A percentile compares a stretch with the other conserved stretches of the same genome.
Conservation (phyloP, 805 yeast genomes). For the Teunomyces stri region DNA sequence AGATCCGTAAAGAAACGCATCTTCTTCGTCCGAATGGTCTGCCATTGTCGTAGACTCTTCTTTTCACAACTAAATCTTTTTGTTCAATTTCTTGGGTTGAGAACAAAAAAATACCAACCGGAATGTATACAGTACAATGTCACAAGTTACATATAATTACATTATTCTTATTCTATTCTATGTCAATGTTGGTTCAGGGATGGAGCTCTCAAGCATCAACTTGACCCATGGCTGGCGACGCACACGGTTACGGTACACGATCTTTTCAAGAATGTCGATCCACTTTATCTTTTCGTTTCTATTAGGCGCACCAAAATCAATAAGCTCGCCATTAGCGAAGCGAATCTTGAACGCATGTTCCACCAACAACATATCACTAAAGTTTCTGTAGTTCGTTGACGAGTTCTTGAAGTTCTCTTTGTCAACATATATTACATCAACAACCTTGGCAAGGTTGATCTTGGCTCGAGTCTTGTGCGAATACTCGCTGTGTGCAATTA, state of each 20-base stretch:
- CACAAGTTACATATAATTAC: conserved; percentile 6
- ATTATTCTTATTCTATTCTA: background rate
- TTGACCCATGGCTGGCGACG: conserved; percentile 64
- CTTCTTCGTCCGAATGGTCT: conserved; percentile 53
- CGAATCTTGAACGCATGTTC: conserved; percentile 73
- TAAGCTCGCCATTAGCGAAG: conserved; percentile 77
- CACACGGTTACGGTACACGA: conserved; percentile 53
- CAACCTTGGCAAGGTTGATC: conserved; percentile 71
- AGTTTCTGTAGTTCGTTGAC: conserved; percentile 48
- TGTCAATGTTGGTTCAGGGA: background rate
- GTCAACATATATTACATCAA: conserved; percentile 47
- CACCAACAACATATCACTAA: conserved; percentile 68
- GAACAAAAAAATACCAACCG: background rate
- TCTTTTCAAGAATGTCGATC: conserved; percentile 57
- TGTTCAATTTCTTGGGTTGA: background rate
- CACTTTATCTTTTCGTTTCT: conserved; percentile 59
- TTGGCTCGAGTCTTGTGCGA: conserved; percentile 69
- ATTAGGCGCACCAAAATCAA: conserved; percentile 83
- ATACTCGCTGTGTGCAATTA: conserved; percentile 74
- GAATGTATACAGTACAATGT: background rate
- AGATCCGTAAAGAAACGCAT: conserved; percentile 64
- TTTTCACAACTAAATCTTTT: background rate
- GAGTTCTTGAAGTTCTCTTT: conserved; percentile 29
- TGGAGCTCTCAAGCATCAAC: conserved; percentile 31
- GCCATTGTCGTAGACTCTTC: conserved; percentile 8